Base-by-base conservation (phyloP, 2,329 filamentous ascomycete genomes). In the Alternaria triticina region DNA sequence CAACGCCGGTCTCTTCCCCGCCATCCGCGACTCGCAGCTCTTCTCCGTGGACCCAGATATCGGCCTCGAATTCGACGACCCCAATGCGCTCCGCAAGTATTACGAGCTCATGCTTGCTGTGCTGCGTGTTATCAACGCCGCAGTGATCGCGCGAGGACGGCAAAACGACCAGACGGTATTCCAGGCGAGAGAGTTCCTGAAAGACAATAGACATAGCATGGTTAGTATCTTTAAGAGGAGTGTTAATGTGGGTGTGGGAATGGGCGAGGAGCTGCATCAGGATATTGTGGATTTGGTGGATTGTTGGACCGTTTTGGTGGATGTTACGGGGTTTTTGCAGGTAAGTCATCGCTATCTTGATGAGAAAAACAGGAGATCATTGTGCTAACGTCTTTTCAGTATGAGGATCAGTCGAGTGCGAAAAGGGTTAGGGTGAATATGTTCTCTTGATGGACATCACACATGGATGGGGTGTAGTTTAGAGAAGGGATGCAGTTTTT, bases 41-140 rank as follows among this genome's bases (percentile, higher is more conserved):
- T 99, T 98, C 78, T 85, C 89, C 9, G 91, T 92, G 12, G 96
- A 99, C 77, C 96, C 96, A 1, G 96, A 99, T 79, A 89, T 99
- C 58, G 94, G 96, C 64, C 89, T 94, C 61, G 88, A 92, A 70
- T 87, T 90, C 59, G 86, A 89, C 58, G 90, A 93, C 70, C 83
- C 88, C 4, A 85, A 86, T 61, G 91, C 93, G 4, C 85, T 97
- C 20, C 88, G 89, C 67, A 90, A 90, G 74, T 96, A 96, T 81
- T 98, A 97, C 80, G 87, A 89, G 51, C 86, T 99, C 7, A 88
- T 99, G 15, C 88, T 93, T 40, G 89, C 91, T 59, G 87, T 97
- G 9, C 86, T 96, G 40, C 89, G 94, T 55, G 90, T 99, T 62
- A 87, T 99, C 60, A 91, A 91, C 52, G 91, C 93, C 5, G 91